Evolutionary conservation across 768 basidiomycete species (phyloP), one percentile per base, ranked within the genome.

Genomic region (Termitomyces sp.): DNA sequence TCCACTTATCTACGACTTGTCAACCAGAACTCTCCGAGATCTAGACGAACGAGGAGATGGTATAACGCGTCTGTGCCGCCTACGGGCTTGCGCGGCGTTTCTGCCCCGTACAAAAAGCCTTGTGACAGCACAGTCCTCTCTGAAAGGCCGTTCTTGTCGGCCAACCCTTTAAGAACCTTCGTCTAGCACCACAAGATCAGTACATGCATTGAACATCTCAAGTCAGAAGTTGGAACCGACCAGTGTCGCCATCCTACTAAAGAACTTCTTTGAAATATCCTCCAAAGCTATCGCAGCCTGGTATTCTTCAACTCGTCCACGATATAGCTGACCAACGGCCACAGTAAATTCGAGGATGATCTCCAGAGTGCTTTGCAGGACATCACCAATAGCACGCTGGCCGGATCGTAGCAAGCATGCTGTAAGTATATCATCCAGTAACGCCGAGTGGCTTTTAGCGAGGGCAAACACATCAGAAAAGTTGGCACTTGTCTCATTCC

Each of bases 381-480:
- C 70, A 61, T 90, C 88, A 0, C 86, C 83, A 1, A 81, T 83
- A 7, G 77, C 75, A 61, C 80, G 77, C 68, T 94, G 91, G 3
- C 79, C 77, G 0, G 87, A 85, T 42, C 88, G 76, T 48, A 93
- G 69, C 26, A 92, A 73, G 66, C 90, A 92, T 15, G 88, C 86
- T 55, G 79, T 85, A 44, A 94, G 79, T 13, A 94, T 84, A 57
- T 88, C 81, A 64, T 94, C 87, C 65, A 94, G 68, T 44, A 91
- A 68, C 4, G 68, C 69, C 0, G 88, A 88, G 69, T 94, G 92
- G 24, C 78, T 75, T 8, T 79, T 77, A 0, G 87, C 80, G 18
- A 93, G 77, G 33, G 84, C 77, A 65, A 93, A 93, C 6, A 92
- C 84, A 60, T 92, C 90, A n/a, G 79, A 73, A 62, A 88, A 88